phyloP scores from a whole-genome alignment of 495 filamentous ascomycete species.

The Penicillium desertorum region DNA sequence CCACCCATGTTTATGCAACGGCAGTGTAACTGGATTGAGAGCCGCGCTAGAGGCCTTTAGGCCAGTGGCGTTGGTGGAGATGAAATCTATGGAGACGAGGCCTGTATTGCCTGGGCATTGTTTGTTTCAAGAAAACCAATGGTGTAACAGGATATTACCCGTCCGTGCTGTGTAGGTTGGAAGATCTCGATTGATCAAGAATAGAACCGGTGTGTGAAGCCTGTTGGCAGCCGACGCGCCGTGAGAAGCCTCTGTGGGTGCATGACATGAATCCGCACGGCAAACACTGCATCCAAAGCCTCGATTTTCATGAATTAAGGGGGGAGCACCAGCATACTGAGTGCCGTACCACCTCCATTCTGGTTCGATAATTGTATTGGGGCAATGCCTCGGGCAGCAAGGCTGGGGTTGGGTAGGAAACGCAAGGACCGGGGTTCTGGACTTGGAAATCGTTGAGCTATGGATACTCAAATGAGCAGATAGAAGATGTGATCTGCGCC shows the following conservation, averaged over 20 bases:
- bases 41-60: constrained; percentile 30
- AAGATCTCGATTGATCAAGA: constrained; percentile 28
- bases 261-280: constrained; percentile 11
- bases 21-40: constrained; percentile 28
- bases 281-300: constrained; percentile 21
- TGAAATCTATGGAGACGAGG: constrained; percentile 18
- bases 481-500: constrained; percentile 23
- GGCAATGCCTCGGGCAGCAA: constrained; percentile 40
- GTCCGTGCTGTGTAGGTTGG: constrained; percentile 10
- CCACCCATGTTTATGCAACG: constrained; percentile 18
- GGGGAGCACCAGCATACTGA: constrained; percentile 4
- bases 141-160: constrained; percentile 12
- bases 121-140: constrained; percentile 12
- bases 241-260: constrained; percentile 12
- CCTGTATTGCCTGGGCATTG: constrained; percentile 12
- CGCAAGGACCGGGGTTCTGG: constrained; percentile 18
- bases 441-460: constrained; percentile 16
- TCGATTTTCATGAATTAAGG: constrained; percentile 19
- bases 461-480: constrained; percentile 17
- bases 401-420: constrained; percentile 34
- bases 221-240: constrained; percentile 19
- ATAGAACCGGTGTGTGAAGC: constrained; percentile 13
- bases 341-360: constrained; percentile 14
- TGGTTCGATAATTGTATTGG: constrained; percentile 15
- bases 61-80: constrained; percentile 21